A percentile compares a stretch with the other conserved stretches of the same genome.
Conservation (phyloP, 257 asterid genomes). For the Eustoma russellianum region DNA sequence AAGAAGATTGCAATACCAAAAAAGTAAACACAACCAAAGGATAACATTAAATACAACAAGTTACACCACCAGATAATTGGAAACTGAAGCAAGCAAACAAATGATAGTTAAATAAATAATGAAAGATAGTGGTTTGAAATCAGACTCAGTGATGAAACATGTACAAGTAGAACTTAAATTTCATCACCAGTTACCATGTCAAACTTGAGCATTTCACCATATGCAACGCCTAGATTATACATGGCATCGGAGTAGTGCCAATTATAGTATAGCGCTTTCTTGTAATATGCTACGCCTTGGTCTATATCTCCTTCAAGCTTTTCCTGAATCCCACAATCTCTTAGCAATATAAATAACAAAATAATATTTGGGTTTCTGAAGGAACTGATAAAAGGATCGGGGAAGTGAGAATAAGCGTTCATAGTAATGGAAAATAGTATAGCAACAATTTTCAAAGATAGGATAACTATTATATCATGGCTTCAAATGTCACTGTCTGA, state of each 20-base stretch:
- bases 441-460: neutral
- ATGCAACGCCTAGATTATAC: conserved; percentile 99
- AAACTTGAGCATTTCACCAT: conserved; percentile 98
- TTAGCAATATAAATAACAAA: conserved; percentile 6
- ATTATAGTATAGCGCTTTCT: conserved; percentile 85
- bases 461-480: neutral
- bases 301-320: conserved; percentile 93
- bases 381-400: too few species aligned
- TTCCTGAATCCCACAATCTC: conserved; percentile 41
- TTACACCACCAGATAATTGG: neutral
- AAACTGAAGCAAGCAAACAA: neutral
- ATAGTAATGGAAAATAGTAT: neutral
- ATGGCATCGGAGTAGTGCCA: conserved; percentile 99
- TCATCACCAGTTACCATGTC: conserved; percentile 57
- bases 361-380: neutral
- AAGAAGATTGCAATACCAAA: conserved; percentile 5
- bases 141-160: neutral
- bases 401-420: neutral
- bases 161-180: neutral
- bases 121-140: neutral
- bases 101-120: neutral
- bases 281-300: conserved; percentile 87
- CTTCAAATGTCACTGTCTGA: neutral
- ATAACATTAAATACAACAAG: neutral
- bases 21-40: neutral